Evolutionary conservation across 2,329 filamentous ascomycete species (phyloP).

Genomic region (Aspergillus awamori): DNA sequence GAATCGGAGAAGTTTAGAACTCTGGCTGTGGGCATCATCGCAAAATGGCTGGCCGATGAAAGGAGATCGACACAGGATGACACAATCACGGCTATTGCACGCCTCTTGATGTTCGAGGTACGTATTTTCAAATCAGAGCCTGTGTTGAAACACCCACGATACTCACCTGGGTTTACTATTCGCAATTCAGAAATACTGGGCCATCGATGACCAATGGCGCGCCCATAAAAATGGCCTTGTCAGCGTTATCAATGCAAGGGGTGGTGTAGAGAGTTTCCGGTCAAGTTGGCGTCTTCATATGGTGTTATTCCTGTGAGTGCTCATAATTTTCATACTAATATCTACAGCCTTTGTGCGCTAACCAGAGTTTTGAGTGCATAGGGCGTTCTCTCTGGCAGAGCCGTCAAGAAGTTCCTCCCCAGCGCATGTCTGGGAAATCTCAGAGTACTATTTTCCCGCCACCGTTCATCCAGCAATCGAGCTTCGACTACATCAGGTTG

Average conservation of each 20-base stretch:
- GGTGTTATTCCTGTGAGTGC: neutral
- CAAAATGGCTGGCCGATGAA: neutral
- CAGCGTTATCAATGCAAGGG: neutral
- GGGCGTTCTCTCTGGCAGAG: neutral
- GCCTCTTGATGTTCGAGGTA: neutral
- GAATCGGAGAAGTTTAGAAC: neutral
- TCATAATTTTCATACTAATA: no score
- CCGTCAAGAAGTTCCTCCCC: neutral
- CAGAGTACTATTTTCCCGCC: neutral
- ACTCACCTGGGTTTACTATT: neutral
- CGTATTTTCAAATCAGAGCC: neutral
- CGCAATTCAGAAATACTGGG: neutral
- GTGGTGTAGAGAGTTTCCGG: neutral
- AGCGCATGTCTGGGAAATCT: neutral
- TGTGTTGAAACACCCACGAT: no score
- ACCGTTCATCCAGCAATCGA: neutral
- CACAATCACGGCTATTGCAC: neutral
- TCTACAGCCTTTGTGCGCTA: neutral
- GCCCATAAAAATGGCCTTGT: neutral
- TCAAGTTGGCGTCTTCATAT: neutral
- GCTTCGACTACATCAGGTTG: neutral
- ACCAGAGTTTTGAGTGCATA: neutral
- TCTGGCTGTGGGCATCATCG: neutral
- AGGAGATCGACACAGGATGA: neutral
- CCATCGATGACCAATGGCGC: neutral